Base-by-base conservation (phyloP, 2,329 filamentous ascomycete species). In the Alternaria arbusti region DNA sequence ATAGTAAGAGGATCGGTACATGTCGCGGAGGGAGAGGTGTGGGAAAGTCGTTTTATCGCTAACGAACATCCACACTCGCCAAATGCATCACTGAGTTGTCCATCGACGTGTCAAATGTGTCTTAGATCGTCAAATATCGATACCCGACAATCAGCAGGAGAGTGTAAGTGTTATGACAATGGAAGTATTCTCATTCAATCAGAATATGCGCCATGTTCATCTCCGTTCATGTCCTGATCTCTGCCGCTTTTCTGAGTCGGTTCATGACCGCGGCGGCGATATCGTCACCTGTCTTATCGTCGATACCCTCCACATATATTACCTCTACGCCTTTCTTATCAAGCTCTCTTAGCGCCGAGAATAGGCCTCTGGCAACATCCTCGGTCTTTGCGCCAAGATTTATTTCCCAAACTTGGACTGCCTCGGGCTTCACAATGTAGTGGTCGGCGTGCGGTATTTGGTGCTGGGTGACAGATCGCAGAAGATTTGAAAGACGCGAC, bases 221-320 rank as follows among this genome's bases (percentile, higher is more conserved):
- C 15, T 13, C 30, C 9, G 20, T 26, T 45, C 44, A 56, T 30
- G 59, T 59, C 36, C 67, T 61, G 10, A 78, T 72, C 58, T 79
- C 76, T 17, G 84, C 83, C 8, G 84, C 84, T 67, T 86, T 86
- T 44, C 84, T 77, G 13, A 86, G 68, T 52, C 84, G 72, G 58
- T 86, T 86, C 84, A 86, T 86, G 20, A 86, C 79, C 4, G 84
- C 96, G 23, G 93, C 92, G 20, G 94, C 93, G 70, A 96, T 90
- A 76, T 96, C 92, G 30, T 91, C 89, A 63, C 91, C 88, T 63
- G 77, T 71, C 57, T 92, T 91, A 64, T 88, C 85, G 20, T 84
- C 80, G 61, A 97, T 91, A 3, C 95, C 95, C 78, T 99, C 96
- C 11, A 98, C 93, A 70, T 94, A 92, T 56, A 99, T 97, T 20